Evolutionary conservation across 306 rosid species (phyloP).

Genomic region (Amphicarpaea edgeworthii): DNA sequence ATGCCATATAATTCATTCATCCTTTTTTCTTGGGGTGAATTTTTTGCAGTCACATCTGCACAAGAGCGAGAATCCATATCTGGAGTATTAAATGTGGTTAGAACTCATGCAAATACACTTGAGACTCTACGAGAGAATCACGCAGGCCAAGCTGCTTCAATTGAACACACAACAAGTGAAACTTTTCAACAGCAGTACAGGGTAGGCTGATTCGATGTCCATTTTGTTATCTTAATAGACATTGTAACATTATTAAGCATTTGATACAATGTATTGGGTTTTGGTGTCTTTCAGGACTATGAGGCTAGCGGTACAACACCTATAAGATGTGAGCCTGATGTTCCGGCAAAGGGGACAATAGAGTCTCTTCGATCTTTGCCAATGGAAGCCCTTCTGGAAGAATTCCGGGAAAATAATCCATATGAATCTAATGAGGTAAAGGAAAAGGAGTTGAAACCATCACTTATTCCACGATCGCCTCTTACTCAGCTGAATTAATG

Average conservation of each 20-base stretch:
- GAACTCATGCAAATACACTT: slow-evolving; percentile 62
- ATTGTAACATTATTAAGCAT: background rate
- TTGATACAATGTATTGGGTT: too few relatives aligned
- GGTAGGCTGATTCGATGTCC: slow-evolving; percentile 55
- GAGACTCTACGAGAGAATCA: slow-evolving; percentile 71
- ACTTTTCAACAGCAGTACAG: slow-evolving; percentile 68
- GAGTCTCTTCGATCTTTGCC: slow-evolving; percentile 93
- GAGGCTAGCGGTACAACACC: slow-evolving; percentile 90
- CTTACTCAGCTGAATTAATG: slow-evolving; percentile 70
- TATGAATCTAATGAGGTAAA: slow-evolving; percentile 65
- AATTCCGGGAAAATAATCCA: slow-evolving; percentile 82
- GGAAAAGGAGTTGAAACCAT: slow-evolving; percentile 87
- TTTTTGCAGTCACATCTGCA: slow-evolving; percentile 60
- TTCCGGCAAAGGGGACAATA: slow-evolving; percentile 77
- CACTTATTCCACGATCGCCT: slow-evolving; percentile 93
- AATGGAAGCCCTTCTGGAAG: slow-evolving; percentile 82
- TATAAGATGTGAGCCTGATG: slow-evolving; percentile 63
- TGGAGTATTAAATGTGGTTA: slow-evolving; percentile 57
- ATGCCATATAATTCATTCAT: slow-evolving; percentile 15
- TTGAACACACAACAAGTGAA: slow-evolving; percentile 65
- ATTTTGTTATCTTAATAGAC: background rate
- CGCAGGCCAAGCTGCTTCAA: slow-evolving; percentile 63
- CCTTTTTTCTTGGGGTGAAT: slow-evolving; percentile 16
- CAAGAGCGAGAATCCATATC: slow-evolving; percentile 60
- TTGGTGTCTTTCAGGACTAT: slow-evolving; percentile 82